Percentiles rank a stretch among this genome's conserved stretches.
Evolutionary conservation across 306 rosid species (phyloP).

Genomic region (Senna tora): DNA sequence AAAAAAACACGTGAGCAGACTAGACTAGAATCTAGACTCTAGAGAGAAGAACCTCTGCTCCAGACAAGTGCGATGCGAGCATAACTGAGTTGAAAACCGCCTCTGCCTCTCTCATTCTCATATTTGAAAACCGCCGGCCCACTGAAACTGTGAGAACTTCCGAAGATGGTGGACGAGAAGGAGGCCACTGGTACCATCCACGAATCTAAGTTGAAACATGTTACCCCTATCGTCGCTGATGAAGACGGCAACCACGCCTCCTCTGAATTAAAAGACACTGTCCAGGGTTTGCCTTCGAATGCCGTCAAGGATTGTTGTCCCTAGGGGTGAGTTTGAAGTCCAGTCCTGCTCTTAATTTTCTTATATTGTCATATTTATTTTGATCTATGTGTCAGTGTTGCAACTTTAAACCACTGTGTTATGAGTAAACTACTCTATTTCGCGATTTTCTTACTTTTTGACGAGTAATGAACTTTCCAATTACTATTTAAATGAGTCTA

Average conservation of each 20-base stretch:
- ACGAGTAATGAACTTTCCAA: not conserved
- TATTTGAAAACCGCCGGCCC: not conserved
- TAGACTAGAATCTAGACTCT: too few species aligned
- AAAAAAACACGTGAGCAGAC: too few species aligned
- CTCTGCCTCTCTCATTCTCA: not conserved
- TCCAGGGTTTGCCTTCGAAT: conserved; percentile 54
- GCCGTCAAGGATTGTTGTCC: conserved; percentile 56
- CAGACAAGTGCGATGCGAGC: too few species aligned
- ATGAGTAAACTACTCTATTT: not conserved
- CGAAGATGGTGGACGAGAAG: conserved; percentile 14
- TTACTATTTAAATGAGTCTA: not conserved
- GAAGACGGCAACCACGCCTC: conserved; percentile 1
- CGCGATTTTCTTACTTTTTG: not conserved
- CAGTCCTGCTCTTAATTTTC: not conserved
- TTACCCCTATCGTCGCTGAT: conserved; percentile 18
- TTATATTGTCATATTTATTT: not conserved
- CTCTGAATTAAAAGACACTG: conserved; percentile 35
- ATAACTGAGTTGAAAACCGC: not conserved
- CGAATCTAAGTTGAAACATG: not conserved
- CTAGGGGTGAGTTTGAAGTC: conserved; percentile 46
- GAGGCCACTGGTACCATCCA: not conserved
- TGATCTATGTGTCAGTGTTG: not conserved
- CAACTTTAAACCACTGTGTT: not conserved
- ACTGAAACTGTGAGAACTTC: not conserved
- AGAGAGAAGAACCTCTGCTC: not conserved